phyloP scores from a whole-genome alignment of 495 filamentous ascomycete genomes.

The Penicillium macrosclerotiorum region DNA sequence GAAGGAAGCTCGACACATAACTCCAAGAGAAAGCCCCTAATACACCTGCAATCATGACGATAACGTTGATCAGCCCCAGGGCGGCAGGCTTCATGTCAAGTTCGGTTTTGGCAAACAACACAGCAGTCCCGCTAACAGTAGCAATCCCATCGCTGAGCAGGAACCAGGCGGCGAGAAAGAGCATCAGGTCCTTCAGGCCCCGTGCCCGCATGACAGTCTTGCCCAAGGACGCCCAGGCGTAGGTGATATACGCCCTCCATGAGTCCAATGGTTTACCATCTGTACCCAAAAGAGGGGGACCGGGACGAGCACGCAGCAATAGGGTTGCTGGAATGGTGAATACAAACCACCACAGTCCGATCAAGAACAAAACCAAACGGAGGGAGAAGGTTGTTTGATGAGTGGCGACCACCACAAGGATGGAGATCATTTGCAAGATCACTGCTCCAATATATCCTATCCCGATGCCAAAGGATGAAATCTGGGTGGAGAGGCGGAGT shows the following conservation, averaged over 20 bases:
- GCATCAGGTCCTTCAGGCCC: slow-evolving; percentile 75
- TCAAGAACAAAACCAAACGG: slow-evolving; percentile 77
- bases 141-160: slow-evolving; percentile 91
- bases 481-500: slow-evolving; percentile 73
- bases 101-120: slow-evolving; percentile 93
- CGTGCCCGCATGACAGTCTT: slow-evolving; percentile 76
- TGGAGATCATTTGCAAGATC: slow-evolving; percentile 72
- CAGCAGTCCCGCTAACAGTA: slow-evolving; percentile 90
- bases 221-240: slow-evolving; percentile 82
- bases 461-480: slow-evolving; percentile 86
- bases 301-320: slow-evolving; percentile 89
- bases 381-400: slow-evolving; percentile 75
- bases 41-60: slow-evolving; percentile 79
- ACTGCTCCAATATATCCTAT: slow-evolving; percentile 86
- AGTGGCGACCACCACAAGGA: slow-evolving; percentile 65
- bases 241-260: slow-evolving; percentile 65
- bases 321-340: slow-evolving; percentile 88
- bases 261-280: slow-evolving; percentile 40
- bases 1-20: slow-evolving; percentile 62
- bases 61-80: slow-evolving; percentile 90
- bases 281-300: slow-evolving; percentile 63
- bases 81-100: slow-evolving; percentile 84
- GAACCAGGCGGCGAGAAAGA: slow-evolving; percentile 94
- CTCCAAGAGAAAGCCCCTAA: slow-evolving; percentile 90
- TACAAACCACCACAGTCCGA: slow-evolving; percentile 91